Evolutionary conservation across 2,329 filamentous ascomycete species (phyloP).

Genomic region (Pseudogymnoascus pannorum): DNA sequence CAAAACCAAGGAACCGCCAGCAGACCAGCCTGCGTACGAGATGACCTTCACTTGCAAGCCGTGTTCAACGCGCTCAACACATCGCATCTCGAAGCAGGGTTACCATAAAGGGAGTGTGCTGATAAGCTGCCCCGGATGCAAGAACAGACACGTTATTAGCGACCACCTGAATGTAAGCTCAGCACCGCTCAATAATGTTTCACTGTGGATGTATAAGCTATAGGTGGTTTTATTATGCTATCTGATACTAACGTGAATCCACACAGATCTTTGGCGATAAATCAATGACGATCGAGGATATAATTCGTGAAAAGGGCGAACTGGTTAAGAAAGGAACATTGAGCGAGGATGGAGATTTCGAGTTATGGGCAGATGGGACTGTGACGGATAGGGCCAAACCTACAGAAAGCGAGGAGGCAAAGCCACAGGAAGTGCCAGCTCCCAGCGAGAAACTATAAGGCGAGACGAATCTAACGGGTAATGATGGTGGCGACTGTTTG

Average conservation of each 20-base stretch:
- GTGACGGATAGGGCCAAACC: slow-evolving; percentile 17
- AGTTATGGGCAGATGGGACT: slow-evolving; percentile 72
- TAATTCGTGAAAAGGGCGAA: slow-evolving; percentile 69
- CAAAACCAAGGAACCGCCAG: background rate
- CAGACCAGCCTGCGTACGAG: slow-evolving; percentile 60
- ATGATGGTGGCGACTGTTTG: slow-evolving; percentile 3
- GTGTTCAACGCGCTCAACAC: slow-evolving; percentile 71
- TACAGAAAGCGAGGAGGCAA: background rate
- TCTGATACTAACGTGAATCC: slow-evolving; percentile 10
- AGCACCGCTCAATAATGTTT: background rate
- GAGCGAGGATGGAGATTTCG: slow-evolving; percentile 74
- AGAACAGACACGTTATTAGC: slow-evolving; percentile 82
- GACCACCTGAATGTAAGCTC: slow-evolving; percentile 65
- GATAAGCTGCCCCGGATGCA: slow-evolving; percentile 80
- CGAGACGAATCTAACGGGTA: background rate
- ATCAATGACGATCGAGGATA: slow-evolving; percentile 64
- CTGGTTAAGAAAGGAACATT: slow-evolving; percentile 65
- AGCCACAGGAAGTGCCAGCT: background rate
- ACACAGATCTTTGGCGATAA: slow-evolving; percentile 64
- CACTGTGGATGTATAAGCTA: background rate
- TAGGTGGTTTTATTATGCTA: background rate
- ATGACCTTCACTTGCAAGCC: slow-evolving; percentile 90
- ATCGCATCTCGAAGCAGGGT: slow-evolving; percentile 85
- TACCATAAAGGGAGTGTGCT: slow-evolving; percentile 88
- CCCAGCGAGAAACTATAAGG: background rate